phyloP scores from a whole-genome alignment of 768 basidiomycete species.

The Astraeus odoratus region DNA sequence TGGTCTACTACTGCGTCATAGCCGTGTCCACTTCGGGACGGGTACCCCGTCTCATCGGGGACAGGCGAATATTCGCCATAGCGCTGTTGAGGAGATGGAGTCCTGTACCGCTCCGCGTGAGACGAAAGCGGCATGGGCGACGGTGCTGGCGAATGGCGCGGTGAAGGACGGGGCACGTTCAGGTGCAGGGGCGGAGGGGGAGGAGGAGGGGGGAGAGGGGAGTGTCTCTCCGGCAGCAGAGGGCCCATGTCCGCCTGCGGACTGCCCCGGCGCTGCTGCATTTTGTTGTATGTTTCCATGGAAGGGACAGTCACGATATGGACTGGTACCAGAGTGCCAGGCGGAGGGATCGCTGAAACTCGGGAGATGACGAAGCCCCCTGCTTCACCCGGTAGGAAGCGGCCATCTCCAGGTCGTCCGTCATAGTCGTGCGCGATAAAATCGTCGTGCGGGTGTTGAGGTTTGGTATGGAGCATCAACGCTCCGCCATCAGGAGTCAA shows the following conservation, averaged over 20 bases:
- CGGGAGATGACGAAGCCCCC: conserved; percentile 1
- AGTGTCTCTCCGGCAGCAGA: background rate
- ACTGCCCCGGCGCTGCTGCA: background rate
- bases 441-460: conserved; percentile 7
- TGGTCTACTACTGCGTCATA: background rate
- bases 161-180: background rate
- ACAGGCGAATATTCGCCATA: background rate
- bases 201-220: background rate
- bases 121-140: background rate
- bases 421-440: background rate
- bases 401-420: conserved; percentile 10
- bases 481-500: conserved; percentile 7
- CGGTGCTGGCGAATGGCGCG: background rate
- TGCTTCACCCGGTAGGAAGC: conserved; percentile 5
- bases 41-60: background rate
- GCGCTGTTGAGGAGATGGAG: background rate
- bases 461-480: conserved; percentile 3
- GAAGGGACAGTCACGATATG: conserved; percentile 12
- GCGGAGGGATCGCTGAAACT: conserved; percentile 18
- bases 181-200: background rate
- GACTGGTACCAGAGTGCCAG: conserved; percentile 19
- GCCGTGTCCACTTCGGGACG: background rate
- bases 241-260: background rate
- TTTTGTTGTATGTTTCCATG: conserved; percentile 10
- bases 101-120: background rate